A percentile compares a stretch with the other conserved stretches of the same genome.
These are phyloP conservation scores for Coelastrella sp. DNA, from an alignment of 139 green algal species.

Conservation along the genomic window DNA sequence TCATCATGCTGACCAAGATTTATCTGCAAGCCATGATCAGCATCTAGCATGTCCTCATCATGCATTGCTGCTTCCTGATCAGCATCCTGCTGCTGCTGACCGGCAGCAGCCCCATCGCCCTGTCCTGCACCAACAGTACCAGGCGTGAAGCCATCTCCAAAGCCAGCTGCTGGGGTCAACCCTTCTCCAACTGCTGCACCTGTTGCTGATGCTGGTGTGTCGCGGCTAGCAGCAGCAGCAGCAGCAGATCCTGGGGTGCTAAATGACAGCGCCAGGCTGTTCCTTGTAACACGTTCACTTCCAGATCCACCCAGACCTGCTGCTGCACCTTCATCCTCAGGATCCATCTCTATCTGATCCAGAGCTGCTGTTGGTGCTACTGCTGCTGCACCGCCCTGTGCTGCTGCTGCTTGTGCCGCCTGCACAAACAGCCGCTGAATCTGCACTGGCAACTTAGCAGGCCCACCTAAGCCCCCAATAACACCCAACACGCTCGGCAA, in stretches of 20 bases:
- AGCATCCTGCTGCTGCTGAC: too few relatives aligned
- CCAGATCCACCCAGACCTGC: neutral
- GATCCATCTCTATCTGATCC: constrained; percentile 21
- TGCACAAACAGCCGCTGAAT: constrained; percentile 20
- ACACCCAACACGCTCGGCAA: neutral
- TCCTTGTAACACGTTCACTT: neutral
- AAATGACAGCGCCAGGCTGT: neutral
- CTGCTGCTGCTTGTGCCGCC: constrained; percentile 16
- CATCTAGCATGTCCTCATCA: too few relatives aligned
- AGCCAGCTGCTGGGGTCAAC: too few relatives aligned
- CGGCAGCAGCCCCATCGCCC: too few relatives aligned
- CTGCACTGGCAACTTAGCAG: neutral
- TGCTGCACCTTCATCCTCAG: neutral
- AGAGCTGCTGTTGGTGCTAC: constrained; percentile 18
- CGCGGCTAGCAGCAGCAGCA: neutral
- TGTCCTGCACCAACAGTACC: too few relatives aligned
- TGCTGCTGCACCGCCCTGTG: neutral
- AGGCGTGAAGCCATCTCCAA: too few relatives aligned
- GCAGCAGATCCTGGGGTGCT: constrained; percentile 12
- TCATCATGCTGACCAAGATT: too few relatives aligned
- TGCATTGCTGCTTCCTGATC: too few relatives aligned
- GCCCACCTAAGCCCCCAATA: neutral
- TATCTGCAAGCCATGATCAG: too few relatives aligned
- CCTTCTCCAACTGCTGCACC: neutral
- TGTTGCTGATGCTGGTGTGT: neutral